These are phyloP conservation scores for Stylonectria norvegica DNA, from an alignment of 2,329 filamentous ascomycete species.

Conservation along the genomic window DNA sequence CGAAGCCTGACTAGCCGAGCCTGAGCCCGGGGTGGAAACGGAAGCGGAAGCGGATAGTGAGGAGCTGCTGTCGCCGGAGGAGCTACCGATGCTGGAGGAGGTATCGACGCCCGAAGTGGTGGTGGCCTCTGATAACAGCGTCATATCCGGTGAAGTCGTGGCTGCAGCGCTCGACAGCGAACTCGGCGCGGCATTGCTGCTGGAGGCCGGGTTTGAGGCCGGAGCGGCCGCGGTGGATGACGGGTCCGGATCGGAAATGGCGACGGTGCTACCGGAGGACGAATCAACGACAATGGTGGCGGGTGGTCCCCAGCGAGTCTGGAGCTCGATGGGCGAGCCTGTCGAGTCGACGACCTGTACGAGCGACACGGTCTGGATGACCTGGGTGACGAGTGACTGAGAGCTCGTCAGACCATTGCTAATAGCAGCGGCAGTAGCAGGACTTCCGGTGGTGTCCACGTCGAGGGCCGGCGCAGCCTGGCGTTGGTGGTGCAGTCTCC, in stretches of 20 bases:
- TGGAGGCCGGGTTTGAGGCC: slow-evolving; percentile 20
- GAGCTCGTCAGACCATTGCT: slow-evolving; percentile 15
- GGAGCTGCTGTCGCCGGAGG: slow-evolving; percentile 9
- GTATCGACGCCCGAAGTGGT: slow-evolving; percentile 13
- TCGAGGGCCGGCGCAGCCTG: slow-evolving; percentile 21
- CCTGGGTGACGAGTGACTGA: slow-evolving; percentile 38
- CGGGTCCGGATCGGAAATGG: slow-evolving; percentile 28
- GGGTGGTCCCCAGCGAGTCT: slow-evolving; percentile 40
- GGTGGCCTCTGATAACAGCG: slow-evolving; percentile 14
- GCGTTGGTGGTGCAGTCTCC: slow-evolving; percentile 20
- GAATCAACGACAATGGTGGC: slow-evolving; percentile 38
- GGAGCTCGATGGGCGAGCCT: slow-evolving; percentile 43
- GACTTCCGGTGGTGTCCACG: slow-evolving; percentile 11
- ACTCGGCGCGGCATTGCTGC: slow-evolving; percentile 18
- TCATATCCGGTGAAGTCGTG: slow-evolving; percentile 18
- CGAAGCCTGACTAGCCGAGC: slow-evolving; percentile 14
- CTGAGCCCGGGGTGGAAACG: not conserved
- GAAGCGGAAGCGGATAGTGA: not conserved
- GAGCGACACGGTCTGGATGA: slow-evolving; percentile 55
- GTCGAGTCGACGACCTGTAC: slow-evolving; percentile 49
- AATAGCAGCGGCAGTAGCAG: too few relatives aligned
- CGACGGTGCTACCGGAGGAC: slow-evolving; percentile 36
- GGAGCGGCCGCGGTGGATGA: slow-evolving; percentile 21
- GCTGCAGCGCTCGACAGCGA: slow-evolving; percentile 14
- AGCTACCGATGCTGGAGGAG: slow-evolving; percentile 7